A percentile compares a stretch with the other conserved stretches of the same genome.
phyloP scores from a whole-genome alignment of 2,329 filamentous ascomycete genomes.

The Sclerotinia minor region DNA sequence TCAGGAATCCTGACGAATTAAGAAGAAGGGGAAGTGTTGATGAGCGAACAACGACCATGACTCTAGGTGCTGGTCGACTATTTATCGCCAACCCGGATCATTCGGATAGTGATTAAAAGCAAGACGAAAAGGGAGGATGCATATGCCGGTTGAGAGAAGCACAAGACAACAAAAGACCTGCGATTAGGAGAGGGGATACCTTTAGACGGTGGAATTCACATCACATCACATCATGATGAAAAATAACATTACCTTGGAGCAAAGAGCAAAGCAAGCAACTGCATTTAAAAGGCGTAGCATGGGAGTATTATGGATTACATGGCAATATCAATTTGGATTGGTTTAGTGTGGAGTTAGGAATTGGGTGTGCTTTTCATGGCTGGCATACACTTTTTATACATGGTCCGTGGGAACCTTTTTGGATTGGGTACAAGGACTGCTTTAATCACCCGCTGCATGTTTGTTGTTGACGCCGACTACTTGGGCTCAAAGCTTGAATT shows the following conservation, averaged over 20 bases:
- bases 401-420: constrained; percentile 12
- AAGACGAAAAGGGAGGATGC: not conserved
- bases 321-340: constrained; percentile 27
- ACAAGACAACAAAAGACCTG: constrained; percentile 3
- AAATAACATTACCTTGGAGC: constrained; percentile 3
- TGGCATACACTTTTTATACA: constrained; percentile 13
- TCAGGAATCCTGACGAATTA: constrained; percentile 69
- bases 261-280: constrained; percentile 16
- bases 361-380: not conserved
- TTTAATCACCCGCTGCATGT: constrained; percentile 14
- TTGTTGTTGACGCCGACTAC: not conserved
- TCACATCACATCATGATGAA: constrained; percentile 4
- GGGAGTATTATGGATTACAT: constrained; percentile 24
- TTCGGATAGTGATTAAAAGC: constrained; percentile 38
- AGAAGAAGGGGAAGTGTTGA: constrained; percentile 78
- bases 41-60: constrained; percentile 73
- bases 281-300: constrained; percentile 23
- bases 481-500: not conserved
- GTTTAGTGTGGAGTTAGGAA: constrained; percentile 8
- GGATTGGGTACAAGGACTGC: constrained; percentile 23
- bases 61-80: constrained; percentile 61
- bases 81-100: constrained; percentile 83
- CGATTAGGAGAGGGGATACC: constrained; percentile 27
- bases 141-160: not conserved
- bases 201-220: constrained; percentile 20